These are phyloP conservation scores for Tetrahymena borealis DNA, from an alignment of 73 alveolate genomes.

Conservation along the genomic window DNA sequence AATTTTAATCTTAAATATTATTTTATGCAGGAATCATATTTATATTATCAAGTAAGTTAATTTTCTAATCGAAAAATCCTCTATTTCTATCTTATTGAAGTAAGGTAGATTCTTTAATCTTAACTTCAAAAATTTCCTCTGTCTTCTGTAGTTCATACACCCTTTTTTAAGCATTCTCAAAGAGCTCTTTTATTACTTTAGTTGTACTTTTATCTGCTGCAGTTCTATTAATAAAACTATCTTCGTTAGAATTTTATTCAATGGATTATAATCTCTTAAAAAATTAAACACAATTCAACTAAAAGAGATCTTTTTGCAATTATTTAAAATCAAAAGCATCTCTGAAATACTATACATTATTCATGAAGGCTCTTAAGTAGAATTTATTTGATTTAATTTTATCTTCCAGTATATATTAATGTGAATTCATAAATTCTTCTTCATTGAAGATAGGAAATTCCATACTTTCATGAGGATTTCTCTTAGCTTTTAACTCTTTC, in stretches of 20 bases:
- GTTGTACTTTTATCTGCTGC: not conserved
- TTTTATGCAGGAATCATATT: too few relatives aligned
- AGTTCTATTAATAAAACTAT: not conserved
- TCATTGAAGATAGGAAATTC: not conserved
- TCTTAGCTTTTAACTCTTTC: not conserved
- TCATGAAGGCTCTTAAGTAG: not conserved
- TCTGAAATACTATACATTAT: not conserved
- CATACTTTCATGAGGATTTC: not conserved
- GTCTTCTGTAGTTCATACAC: not conserved
- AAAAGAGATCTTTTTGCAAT: not conserved
- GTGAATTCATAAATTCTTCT: not conserved
- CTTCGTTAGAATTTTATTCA: not conserved
- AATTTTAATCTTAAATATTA: too few relatives aligned
- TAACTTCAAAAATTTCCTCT: not conserved
- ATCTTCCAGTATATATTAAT: not conserved
- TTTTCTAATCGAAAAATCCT: not conserved
- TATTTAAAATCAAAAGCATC: not conserved
- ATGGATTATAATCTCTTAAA: not conserved
- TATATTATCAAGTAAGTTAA: too few relatives aligned
- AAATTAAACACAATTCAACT: not conserved
- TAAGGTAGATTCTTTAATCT: not conserved
- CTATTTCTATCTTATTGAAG: not conserved
- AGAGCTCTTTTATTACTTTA: not conserved
- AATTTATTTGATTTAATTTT: not conserved
- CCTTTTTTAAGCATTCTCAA: not conserved